phyloP scores from a whole-genome alignment of 2,329 filamentous ascomycete species.

The Aaosphaeria pasadenensis region DNA sequence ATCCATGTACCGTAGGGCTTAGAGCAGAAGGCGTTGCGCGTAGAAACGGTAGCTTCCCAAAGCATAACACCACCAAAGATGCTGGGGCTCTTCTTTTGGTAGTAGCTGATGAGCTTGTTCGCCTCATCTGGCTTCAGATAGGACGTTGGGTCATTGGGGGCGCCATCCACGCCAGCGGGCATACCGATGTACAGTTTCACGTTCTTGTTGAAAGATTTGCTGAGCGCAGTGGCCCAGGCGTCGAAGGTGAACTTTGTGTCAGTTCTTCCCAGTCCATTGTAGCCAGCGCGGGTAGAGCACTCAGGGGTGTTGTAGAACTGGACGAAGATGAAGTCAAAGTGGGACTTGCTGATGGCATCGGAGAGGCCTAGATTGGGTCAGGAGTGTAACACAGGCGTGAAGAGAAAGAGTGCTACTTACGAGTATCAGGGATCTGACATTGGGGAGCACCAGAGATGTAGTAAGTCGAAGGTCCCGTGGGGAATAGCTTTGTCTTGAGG shows the following conservation, averaged over 20 bases:
- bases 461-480: slow-evolving; percentile 37
- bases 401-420: slow-evolving; percentile 1
- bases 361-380: slow-evolving; percentile 29
- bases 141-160: slow-evolving; percentile 24
- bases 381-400: not conserved
- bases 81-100: slow-evolving; percentile 28
- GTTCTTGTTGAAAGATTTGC: slow-evolving; percentile 32
- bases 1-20: slow-evolving; percentile 47
- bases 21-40: slow-evolving; percentile 45
- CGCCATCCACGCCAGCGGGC: slow-evolving; percentile 22
- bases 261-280: slow-evolving; percentile 13
- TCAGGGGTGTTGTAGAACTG: slow-evolving; percentile 55
- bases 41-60: slow-evolving; percentile 54
- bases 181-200: slow-evolving; percentile 57
- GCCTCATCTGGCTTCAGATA: slow-evolving; percentile 51
- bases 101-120: slow-evolving; percentile 42
- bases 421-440: slow-evolving; percentile 48
- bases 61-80: slow-evolving; percentile 60
- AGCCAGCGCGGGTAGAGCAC: slow-evolving; percentile 50
- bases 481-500: slow-evolving; percentile 42
- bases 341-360: slow-evolving; percentile 42
- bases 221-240: slow-evolving; percentile 41
- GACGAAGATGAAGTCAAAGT: slow-evolving; percentile 54
- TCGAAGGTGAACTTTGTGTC: slow-evolving; percentile 46
- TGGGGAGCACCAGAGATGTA: slow-evolving; percentile 56